Evolutionary conservation across 2,329 filamentous ascomycete species (phyloP).

Genomic region (Calonectria multiphialidica): DNA sequence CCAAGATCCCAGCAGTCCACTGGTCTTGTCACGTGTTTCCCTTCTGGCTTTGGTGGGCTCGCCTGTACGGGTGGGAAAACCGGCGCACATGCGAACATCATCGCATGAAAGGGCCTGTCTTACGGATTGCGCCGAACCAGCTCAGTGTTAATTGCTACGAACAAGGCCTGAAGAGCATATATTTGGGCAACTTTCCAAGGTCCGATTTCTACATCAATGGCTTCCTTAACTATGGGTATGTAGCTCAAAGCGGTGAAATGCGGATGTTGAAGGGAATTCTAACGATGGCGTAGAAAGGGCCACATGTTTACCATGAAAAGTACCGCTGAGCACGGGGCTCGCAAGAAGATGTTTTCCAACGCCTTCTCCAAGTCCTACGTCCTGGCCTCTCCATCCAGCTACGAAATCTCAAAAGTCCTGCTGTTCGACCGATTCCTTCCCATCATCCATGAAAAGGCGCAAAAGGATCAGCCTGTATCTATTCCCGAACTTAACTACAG

Average conservation of each 20-base stretch:
- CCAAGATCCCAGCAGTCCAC: constrained; percentile 28
- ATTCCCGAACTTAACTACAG: constrained; percentile 22
- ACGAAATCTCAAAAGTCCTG: constrained; percentile 10
- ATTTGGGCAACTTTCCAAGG: constrained; percentile 19
- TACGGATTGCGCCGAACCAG: constrained; percentile 5
- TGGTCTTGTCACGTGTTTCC: constrained; percentile 25
- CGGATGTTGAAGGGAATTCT: too few species aligned
- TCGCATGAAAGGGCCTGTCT: constrained; percentile 1
- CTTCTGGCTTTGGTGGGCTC: constrained; percentile 25
- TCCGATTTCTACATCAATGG: constrained; percentile 18
- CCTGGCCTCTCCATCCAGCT: background rate
- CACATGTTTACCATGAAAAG: constrained; percentile 27
- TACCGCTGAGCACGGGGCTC: constrained; percentile 23
- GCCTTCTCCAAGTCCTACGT: constrained; percentile 29
- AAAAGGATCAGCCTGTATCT: constrained; percentile 9
- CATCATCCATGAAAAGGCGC: background rate
- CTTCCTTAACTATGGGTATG: constrained; percentile 18
- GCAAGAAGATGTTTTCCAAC: constrained; percentile 27
- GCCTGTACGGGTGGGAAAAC: constrained; percentile 17
- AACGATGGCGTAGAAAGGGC: background rate
- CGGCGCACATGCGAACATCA: constrained; percentile 8
- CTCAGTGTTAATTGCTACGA: constrained; percentile 20
- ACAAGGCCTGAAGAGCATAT: constrained; percentile 8
- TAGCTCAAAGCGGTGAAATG: background rate
- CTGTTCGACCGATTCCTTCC: constrained; percentile 21